These are phyloP conservation scores for Trypanosoma congolense DNA, from an alignment of 208 protist species.

Conservation along the genomic window DNA sequence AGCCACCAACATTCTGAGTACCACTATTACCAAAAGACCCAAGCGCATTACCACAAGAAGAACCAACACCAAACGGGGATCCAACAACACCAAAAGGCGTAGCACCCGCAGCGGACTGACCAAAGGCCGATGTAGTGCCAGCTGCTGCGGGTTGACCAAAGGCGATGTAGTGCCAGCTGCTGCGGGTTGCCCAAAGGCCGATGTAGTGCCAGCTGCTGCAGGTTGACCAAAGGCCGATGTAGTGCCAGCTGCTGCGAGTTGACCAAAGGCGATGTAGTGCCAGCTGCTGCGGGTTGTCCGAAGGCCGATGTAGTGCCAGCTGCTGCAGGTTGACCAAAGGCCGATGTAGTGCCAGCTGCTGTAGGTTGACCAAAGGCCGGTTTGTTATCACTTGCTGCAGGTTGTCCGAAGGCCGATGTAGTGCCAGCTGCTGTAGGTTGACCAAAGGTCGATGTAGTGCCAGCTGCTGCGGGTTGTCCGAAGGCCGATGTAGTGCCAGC, in stretches of 20 bases:
- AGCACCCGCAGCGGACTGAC: no score
- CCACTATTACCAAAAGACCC: background rate
- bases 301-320: background rate
- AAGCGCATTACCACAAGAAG: background rate
- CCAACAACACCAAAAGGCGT: no score
- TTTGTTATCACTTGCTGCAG: background rate
- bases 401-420: slow-evolving; percentile 6
- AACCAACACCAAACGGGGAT: no score
- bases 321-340: slow-evolving; percentile 8
- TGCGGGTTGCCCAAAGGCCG: slow-evolving; percentile 1
- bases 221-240: slow-evolving; percentile 1
- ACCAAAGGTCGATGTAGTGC: slow-evolving; percentile 11
- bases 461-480: slow-evolving; percentile 4
- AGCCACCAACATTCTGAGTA: background rate
- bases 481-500: background rate
- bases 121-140: background rate
- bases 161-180: background rate
- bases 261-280: slow-evolving; percentile 5
- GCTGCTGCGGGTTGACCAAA: background rate
- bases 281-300: background rate
- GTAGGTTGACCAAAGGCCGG: slow-evolving; percentile 1
- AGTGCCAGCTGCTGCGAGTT: background rate
- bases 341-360: background rate
- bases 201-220: background rate
- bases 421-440: slow-evolving; percentile 1